A percentile compares a stretch with the other conserved stretches of the same genome.
phyloP scores from a whole-genome alignment of 192 early-diverging fungal genomes.

The Tieghemiomyces parasiticus region DNA sequence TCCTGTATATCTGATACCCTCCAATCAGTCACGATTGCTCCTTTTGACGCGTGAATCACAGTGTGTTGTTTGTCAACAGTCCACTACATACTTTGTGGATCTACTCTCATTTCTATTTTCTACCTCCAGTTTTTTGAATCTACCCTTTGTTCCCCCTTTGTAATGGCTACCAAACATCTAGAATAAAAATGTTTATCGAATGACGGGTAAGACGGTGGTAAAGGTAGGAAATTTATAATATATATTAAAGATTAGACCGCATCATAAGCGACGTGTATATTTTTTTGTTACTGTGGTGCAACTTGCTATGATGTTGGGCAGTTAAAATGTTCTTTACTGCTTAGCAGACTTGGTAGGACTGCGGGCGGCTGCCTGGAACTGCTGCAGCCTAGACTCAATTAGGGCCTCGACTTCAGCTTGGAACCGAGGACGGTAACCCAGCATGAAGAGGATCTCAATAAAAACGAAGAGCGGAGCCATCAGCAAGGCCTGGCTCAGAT shows the following conservation, averaged over 20 bases:
- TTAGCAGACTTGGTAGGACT: not conserved
- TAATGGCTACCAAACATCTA: no score
- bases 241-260: not conserved
- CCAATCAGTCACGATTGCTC: not conserved
- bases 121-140: not conserved
- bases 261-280: not conserved
- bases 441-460: slow-evolving; percentile 62
- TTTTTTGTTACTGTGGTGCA: no score
- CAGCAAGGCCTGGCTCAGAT: slow-evolving; percentile 74
- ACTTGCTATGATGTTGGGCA: not conserved
- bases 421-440: slow-evolving; percentile 65
- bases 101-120: not conserved
- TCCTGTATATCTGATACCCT: not conserved
- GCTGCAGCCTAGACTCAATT: not conserved
- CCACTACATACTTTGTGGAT: not conserved
- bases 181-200: no score
- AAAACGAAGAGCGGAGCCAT: slow-evolving; percentile 93
- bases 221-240: not conserved
- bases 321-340: not conserved
- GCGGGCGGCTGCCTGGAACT: slow-evolving; percentile 1
- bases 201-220: no score
- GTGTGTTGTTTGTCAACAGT: not conserved
- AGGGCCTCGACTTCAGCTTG: slow-evolving; percentile 37
- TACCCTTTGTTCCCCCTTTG: no score
- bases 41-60: not conserved